Evolutionary conservation across 768 basidiomycete species (phyloP).

Genomic region (Psilocybe sp.): DNA sequence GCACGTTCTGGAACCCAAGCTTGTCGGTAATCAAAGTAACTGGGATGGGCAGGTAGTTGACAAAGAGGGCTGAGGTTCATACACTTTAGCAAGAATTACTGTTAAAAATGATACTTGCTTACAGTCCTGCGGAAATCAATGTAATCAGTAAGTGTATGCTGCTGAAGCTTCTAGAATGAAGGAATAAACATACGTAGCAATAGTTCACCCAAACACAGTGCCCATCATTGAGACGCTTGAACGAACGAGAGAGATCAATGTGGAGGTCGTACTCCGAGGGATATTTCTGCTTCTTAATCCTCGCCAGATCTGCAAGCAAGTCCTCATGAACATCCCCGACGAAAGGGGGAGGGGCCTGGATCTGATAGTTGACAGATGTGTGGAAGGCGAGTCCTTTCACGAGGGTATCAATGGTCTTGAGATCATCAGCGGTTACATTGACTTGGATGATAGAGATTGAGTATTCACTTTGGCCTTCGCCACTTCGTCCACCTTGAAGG

Average conservation of each 20-base stretch:
- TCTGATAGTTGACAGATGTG: constrained; percentile 59
- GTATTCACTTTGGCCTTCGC: constrained; percentile 48
- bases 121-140: constrained; percentile 9
- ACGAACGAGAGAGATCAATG: constrained; percentile 49
- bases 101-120: not conserved
- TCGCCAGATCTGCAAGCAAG: constrained; percentile 46
- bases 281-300: constrained; percentile 42
- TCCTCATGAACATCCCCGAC: constrained; percentile 54
- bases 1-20: constrained; percentile 43
- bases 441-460: not conserved
- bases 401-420: constrained; percentile 53
- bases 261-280: constrained; percentile 55
- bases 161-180: not conserved
- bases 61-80: constrained; percentile 41
- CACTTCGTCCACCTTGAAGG: constrained; percentile 45
- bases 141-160: constrained; percentile 31
- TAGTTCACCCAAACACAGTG: constrained; percentile 53
- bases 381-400: constrained; percentile 61
- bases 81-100: no score
- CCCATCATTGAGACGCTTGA: constrained; percentile 56
- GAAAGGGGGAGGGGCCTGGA: constrained; percentile 51
- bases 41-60: constrained; percentile 49
- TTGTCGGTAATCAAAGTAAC: constrained; percentile 42
- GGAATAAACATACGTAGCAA: constrained; percentile 36
- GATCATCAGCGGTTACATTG: not conserved